Conservation (phyloP, 1,284 basidiomycete species). For the Moesziomyces parantarcticus region DNA sequence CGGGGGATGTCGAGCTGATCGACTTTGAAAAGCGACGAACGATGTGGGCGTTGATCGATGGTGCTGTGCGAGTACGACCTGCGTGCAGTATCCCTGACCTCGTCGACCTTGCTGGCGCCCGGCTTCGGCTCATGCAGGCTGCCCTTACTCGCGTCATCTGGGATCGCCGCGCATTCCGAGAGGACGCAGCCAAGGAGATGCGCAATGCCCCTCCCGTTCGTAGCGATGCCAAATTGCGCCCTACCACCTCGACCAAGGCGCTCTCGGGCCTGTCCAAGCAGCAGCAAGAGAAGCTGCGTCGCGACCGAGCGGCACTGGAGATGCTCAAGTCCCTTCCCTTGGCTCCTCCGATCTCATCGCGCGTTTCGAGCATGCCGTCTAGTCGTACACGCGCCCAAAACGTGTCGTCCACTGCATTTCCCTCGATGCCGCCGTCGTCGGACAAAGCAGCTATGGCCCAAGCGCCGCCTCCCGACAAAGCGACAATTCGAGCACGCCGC, state of each 20-base stretch:
- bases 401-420: slow-evolving; percentile 11
- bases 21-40: slow-evolving; percentile 63
- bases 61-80: slow-evolving; percentile 44
- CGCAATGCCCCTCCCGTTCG: slow-evolving; percentile 39
- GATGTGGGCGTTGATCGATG: slow-evolving; percentile 57
- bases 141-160: slow-evolving; percentile 53
- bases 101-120: slow-evolving; percentile 53
- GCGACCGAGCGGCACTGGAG: slow-evolving; percentile 50
- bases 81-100: slow-evolving; percentile 36
- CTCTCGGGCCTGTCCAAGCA: slow-evolving; percentile 41
- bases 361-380: slow-evolving; percentile 47
- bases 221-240: slow-evolving; percentile 21
- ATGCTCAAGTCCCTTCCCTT: slow-evolving; percentile 28
- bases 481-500: slow-evolving; percentile 51
- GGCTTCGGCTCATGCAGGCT: slow-evolving; percentile 55
- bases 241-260: slow-evolving; percentile 40
- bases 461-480: slow-evolving; percentile 38
- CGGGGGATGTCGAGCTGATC: slow-evolving; percentile 49
- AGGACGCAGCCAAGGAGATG: slow-evolving; percentile 60
- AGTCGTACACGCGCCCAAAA: slow-evolving; percentile 11
- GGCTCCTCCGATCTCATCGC: slow-evolving; percentile 35
- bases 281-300: slow-evolving; percentile 58
- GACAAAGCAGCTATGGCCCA: slow-evolving; percentile 16
- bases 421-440: slow-evolving; percentile 5
- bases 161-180: slow-evolving; percentile 58